Percentiles rank a stretch among this genome's conserved stretches.
Evolutionary conservation across 2,329 filamentous ascomycete species (phyloP).

Genomic region (Aureobasidium melanogenum): DNA sequence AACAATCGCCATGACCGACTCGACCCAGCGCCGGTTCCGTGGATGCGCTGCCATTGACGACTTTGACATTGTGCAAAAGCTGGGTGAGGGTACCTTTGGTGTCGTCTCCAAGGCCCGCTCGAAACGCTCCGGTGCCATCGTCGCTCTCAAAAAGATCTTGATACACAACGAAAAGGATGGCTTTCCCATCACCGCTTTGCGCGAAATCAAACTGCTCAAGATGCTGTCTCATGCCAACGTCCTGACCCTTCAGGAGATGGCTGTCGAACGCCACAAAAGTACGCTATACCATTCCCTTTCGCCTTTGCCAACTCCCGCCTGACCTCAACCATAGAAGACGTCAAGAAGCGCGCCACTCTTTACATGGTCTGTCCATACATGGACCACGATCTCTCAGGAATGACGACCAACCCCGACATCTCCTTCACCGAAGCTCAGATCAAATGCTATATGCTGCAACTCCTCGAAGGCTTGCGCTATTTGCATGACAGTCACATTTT

Average conservation of each 20-base stretch:
- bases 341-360: conserved; percentile 63
- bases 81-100: conserved; percentile 93
- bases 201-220: conserved; percentile 96
- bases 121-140: conserved; percentile 61
- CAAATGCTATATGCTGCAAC: conserved; percentile 94
- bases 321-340: conserved; percentile 27
- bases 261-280: conserved; percentile 77
- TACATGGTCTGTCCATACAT: conserved; percentile 99
- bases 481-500: conserved; percentile 58
- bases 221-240: conserved; percentile 88
- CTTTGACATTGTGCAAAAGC: conserved; percentile 67
- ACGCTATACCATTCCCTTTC: conserved; percentile 33
- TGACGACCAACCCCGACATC: conserved; percentile 90
- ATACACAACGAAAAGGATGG: conserved; percentile 99
- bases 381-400: conserved; percentile 95
- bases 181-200: conserved; percentile 95
- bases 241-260: conserved; percentile 86
- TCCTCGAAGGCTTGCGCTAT: conserved; percentile 82
- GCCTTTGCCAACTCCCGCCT: background rate
- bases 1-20: conserved; percentile 30
- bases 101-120: conserved; percentile 88
- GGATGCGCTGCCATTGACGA: conserved; percentile 79
- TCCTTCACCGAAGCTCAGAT: conserved; percentile 82
- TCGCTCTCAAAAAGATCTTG: conserved; percentile 95
- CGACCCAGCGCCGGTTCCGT: conserved; percentile 52